Evolutionary conservation across 2,329 filamentous ascomycete genomes (phyloP).

Genomic region (Fusarium musae): DNA sequence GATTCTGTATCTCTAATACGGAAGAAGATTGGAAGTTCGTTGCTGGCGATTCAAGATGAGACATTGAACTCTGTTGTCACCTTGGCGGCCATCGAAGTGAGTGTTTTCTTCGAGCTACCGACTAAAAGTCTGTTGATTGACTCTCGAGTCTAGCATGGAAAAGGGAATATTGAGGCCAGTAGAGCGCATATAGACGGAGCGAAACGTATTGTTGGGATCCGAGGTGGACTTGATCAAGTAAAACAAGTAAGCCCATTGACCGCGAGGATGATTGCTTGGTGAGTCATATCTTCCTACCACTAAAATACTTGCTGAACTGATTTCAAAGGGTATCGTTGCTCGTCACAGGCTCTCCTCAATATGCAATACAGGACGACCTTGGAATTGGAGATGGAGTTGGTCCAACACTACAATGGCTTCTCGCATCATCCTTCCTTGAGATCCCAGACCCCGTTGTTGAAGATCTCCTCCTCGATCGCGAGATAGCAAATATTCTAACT

Average conservation of each 20-base stretch:
- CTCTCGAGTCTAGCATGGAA: slow-evolving; percentile 56
- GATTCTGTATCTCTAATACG: slow-evolving; percentile 65
- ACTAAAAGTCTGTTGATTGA: not conserved
- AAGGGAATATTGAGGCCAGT: slow-evolving; percentile 58
- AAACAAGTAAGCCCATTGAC: slow-evolving; percentile 62
- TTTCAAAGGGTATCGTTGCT: slow-evolving; percentile 65
- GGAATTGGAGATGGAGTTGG: slow-evolving; percentile 61
- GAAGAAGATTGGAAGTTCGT: slow-evolving; percentile 58
- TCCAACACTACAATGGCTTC: slow-evolving; percentile 61
- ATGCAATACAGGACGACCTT: slow-evolving; percentile 60
- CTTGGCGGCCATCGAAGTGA: slow-evolving; percentile 67
- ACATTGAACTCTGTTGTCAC: slow-evolving; percentile 69
- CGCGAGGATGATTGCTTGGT: slow-evolving; percentile 66
- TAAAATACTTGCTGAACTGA: not conserved
- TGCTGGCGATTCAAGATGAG: slow-evolving; percentile 62
- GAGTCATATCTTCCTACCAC: slow-evolving; percentile 30
- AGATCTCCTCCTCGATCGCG: slow-evolving; percentile 47
- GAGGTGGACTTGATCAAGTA: slow-evolving; percentile 62
- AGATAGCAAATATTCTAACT: slow-evolving; percentile 51
- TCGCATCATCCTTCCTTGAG: slow-evolving; percentile 34
- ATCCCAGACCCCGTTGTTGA: slow-evolving; percentile 25
- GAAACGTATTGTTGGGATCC: slow-evolving; percentile 59
- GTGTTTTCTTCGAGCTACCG: not conserved
- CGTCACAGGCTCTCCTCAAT: slow-evolving; percentile 63
- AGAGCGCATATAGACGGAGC: slow-evolving; percentile 62